phyloP scores from a whole-genome alignment of 2,329 filamentous ascomycete genomes.

The Colletotrichum incanum region DNA sequence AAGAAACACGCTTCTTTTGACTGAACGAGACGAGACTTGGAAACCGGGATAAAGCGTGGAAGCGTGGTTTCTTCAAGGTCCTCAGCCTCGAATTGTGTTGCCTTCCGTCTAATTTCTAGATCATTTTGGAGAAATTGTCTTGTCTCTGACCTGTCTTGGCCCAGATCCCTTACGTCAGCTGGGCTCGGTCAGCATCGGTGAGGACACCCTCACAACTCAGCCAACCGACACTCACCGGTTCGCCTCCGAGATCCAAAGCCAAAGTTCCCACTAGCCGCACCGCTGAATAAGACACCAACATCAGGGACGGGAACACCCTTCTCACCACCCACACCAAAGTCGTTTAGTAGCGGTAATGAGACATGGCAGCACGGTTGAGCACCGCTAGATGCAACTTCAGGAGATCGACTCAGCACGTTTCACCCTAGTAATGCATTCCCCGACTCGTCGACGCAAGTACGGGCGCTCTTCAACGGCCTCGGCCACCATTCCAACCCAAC shows the following conservation, averaged over 20 bases:
- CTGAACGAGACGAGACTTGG: background rate
- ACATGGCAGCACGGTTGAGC: slow-evolving; percentile 23
- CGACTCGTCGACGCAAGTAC: background rate
- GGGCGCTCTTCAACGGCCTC: slow-evolving; percentile 25
- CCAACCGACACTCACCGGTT: slow-evolving; percentile 1
- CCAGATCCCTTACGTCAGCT: slow-evolving; percentile 7
- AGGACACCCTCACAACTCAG: background rate
- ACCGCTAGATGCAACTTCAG: slow-evolving; percentile 27
- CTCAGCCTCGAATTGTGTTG: background rate
- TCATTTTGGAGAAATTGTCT: background rate
- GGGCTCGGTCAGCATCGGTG: slow-evolving; percentile 11
- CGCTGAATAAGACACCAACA: slow-evolving; percentile 26
- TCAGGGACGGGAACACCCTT: slow-evolving; percentile 20
- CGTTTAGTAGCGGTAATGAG: slow-evolving; percentile 10
- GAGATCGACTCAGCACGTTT: slow-evolving; percentile 38
- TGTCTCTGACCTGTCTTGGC: background rate
- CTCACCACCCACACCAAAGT: slow-evolving; percentile 10
- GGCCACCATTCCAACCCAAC: background rate
- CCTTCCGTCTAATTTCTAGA: background rate
- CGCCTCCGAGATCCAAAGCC: background rate
- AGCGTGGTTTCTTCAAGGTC: background rate
- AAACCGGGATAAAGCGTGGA: background rate
- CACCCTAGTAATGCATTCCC: slow-evolving; percentile 37
- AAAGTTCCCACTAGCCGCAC: slow-evolving; percentile 16
- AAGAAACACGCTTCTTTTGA: slow-evolving; percentile 33